phyloP scores from a whole-genome alignment of 305 asterid genomes.

The Fraxinus albicans region DNA sequence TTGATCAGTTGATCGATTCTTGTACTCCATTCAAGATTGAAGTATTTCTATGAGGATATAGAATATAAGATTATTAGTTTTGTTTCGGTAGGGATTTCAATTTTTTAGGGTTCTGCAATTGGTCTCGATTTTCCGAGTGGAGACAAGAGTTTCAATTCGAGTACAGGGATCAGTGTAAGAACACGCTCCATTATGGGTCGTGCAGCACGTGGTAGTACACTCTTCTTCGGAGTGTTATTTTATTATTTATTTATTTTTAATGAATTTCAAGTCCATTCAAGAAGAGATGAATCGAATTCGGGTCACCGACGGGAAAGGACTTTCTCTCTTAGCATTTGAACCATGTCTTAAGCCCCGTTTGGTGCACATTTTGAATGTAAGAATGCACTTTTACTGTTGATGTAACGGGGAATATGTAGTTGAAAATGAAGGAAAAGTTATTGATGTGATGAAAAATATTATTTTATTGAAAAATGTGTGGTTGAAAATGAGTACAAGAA shows the following conservation, averaged over 20 bases:
- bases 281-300: neutral
- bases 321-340: neutral
- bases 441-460: too few species aligned
- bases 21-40: constrained; percentile 24
- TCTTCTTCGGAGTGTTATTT: neutral
- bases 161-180: neutral
- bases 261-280: neutral
- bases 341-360: neutral
- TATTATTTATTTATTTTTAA: too few species aligned
- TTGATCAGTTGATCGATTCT: constrained; percentile 8
- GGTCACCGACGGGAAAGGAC: neutral
- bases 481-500: too few species aligned
- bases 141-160: neutral
- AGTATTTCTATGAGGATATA: neutral
- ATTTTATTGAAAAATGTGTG: too few species aligned
- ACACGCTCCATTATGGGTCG: neutral
- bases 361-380: too few species aligned
- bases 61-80: neutral
- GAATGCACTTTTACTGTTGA: too few species aligned
- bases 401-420: too few species aligned
- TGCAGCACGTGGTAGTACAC: neutral
- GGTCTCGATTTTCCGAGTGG: neutral
- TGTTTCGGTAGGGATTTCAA: neutral
- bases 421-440: too few species aligned
- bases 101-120: neutral